Conservation (phyloP, 148 eudicot genomes). For the Bassia scoparia region DNA sequence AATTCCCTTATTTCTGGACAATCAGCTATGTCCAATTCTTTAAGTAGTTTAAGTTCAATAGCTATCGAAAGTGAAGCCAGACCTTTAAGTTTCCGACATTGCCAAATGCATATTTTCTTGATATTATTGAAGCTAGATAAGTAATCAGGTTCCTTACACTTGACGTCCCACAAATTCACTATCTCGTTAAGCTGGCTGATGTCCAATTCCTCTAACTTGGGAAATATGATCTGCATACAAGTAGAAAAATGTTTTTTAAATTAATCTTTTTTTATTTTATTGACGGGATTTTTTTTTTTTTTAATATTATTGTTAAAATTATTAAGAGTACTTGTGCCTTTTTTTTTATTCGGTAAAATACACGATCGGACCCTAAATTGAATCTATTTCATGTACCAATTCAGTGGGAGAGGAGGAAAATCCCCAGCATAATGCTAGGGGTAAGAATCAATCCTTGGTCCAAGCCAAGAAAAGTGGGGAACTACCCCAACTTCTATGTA, state of each 20-base stretch:
- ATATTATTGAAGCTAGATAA: neutral
- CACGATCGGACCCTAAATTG: too few relatives aligned
- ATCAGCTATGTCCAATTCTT: neutral
- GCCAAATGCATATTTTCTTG: neutral
- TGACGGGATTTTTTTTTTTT: neutral
- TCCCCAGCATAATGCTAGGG: too few relatives aligned
- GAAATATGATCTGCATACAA: conserved; percentile 12
- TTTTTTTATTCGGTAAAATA: too few relatives aligned
- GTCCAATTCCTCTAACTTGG: neutral
- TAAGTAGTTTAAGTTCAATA: neutral
- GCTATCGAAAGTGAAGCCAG: neutral
- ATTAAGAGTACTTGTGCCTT: too few relatives aligned
- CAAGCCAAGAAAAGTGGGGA: too few relatives aligned
- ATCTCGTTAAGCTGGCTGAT: neutral
- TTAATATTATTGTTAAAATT: too few relatives aligned
- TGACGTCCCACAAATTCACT: conserved; percentile 3
- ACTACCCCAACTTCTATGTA: too few relatives aligned
- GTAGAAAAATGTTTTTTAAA: neutral
- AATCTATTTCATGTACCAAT: too few relatives aligned
- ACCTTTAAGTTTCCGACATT: neutral
- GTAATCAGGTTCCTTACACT: neutral
- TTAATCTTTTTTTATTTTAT: neutral
- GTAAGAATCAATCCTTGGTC: too few relatives aligned
- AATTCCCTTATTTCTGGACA: neutral
- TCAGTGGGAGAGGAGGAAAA: too few relatives aligned